These are phyloP conservation scores for Arthromyces matolae DNA, from an alignment of 768 basidiomycete genomes.

Conservation along the genomic window DNA sequence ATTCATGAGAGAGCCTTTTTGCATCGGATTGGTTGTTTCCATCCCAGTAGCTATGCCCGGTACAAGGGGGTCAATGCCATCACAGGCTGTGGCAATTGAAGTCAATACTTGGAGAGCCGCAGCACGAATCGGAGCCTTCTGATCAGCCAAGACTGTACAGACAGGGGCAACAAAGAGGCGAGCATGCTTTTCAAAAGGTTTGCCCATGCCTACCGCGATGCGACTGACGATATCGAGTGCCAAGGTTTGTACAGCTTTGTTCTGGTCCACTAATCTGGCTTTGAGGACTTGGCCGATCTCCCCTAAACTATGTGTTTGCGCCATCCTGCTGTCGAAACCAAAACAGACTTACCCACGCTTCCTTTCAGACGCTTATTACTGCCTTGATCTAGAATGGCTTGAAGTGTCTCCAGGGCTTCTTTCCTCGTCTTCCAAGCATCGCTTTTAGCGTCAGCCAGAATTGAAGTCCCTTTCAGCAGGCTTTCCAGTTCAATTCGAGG, in stretches of 20 bases:
- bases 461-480: conserved; percentile 77
- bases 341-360: conserved; percentile 63
- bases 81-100: conserved; percentile 81
- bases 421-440: conserved; percentile 98
- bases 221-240: conserved; percentile 89
- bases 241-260: conserved; percentile 88
- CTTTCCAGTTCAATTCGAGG: conserved; percentile 92
- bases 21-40: conserved; percentile 83
- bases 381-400: conserved; percentile 83
- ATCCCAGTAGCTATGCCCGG: conserved; percentile 73
- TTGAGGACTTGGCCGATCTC: conserved; percentile 91
- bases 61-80: conserved; percentile 80
- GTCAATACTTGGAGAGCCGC: conserved; percentile 76
- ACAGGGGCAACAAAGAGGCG: conserved; percentile 75
- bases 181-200: conserved; percentile 87
- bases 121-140: conserved; percentile 81
- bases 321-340: conserved; percentile 2
- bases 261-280: conserved; percentile 83
- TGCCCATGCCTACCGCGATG: conserved; percentile 92
- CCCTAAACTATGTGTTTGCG: conserved; percentile 41
- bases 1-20: conserved; percentile 71
- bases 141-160: conserved; percentile 84
- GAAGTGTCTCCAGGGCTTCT: conserved; percentile 84
- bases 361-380: conserved; percentile 91
- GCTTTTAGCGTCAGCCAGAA: conserved; percentile 80